phyloP scores from a whole-genome alignment of 2,329 filamentous ascomycete genomes.

The Macrophomina tecta region DNA sequence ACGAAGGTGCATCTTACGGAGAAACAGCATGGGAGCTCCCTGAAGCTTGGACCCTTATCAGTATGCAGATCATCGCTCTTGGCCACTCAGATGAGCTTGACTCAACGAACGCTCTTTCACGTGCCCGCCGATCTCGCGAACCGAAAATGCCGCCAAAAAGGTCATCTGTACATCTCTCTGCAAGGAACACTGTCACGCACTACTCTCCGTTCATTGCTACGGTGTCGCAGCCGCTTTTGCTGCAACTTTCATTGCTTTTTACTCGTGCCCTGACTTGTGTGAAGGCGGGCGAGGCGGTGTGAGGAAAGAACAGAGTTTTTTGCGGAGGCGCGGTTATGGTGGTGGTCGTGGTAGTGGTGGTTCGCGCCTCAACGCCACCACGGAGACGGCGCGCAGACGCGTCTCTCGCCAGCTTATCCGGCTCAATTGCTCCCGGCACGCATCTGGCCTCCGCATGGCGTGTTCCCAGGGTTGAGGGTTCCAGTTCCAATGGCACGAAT shows the following conservation, averaged over 20 bases:
- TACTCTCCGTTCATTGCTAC: background rate
- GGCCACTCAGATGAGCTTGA: background rate
- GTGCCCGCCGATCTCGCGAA: slow-evolving; percentile 5
- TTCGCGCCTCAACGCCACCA: too few species aligned
- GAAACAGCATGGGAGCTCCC: slow-evolving; percentile 5
- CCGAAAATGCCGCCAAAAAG: slow-evolving; percentile 14
- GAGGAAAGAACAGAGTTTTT: background rate
- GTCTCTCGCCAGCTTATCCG: too few species aligned
- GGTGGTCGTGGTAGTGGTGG: too few species aligned
- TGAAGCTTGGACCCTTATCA: slow-evolving; percentile 22
- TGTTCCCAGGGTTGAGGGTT: too few species aligned
- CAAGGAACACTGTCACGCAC: slow-evolving; percentile 9
- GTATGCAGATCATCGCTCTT: slow-evolving; percentile 13
- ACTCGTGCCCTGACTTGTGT: background rate
- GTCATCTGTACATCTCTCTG: slow-evolving; percentile 11
- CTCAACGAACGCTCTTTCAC: background rate
- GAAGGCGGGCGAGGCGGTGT: background rate
- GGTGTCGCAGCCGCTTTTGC: background rate
- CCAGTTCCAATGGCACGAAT: too few species aligned
- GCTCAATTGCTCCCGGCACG: too few species aligned
- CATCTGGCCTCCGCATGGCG: too few species aligned
- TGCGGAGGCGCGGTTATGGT: background rate
- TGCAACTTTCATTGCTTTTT: background rate
- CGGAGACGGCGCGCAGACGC: too few species aligned
- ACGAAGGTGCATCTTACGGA: background rate